Evolutionary conservation across 192 early-diverging fungal species (phyloP), one percentile per base, ranked within the genome.

Genomic region (Coemansia sp.): DNA sequence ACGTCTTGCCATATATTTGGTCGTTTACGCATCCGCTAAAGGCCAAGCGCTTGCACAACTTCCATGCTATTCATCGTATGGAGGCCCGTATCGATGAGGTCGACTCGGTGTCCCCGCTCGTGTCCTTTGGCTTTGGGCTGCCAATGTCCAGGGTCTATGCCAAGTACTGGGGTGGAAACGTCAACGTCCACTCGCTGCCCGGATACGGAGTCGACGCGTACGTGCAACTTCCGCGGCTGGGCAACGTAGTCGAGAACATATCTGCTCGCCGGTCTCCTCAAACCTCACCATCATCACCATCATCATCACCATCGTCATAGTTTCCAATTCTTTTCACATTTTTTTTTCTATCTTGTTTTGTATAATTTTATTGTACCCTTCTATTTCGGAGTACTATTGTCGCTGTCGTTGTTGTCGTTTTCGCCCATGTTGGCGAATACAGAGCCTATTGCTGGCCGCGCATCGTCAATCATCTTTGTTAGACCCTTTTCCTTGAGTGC

Each of bases 171-270:
- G 94, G 94, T 20, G 97, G 97, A 6, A 86, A 85, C 22, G 84
- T 98, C 32, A 87, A 87, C 20, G 77, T 96, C 8, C 85, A 88
- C 32, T 87, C 89, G 6, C 88, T 97, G 90, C 88, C 93, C 42
- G 95, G 94, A 4, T 93, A 89, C 60, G 97, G 97, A 17, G 93
- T 93, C 29, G 97, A 98, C 77, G 92, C 91, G 1, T 98, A 96
- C 73, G 88, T 97, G 24, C 87, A 84, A 46, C 83, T 98, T 35
- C 86, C 87, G 8, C 73, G 88, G n/a, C 77, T 91, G 47, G 92
- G 92, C 31, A 93, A 91, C 27, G 76, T 78, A 0, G 81, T 83
- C 19, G 81, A 83, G 59, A 77, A 83, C 53, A 74, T 83, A 17
- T 62, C 71, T 14, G 64, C 45, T 22, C 67, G 58, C 31, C 57